Conservation (phyloP, 495 filamentous ascomycete species). For the Talaromyces liani region DNA sequence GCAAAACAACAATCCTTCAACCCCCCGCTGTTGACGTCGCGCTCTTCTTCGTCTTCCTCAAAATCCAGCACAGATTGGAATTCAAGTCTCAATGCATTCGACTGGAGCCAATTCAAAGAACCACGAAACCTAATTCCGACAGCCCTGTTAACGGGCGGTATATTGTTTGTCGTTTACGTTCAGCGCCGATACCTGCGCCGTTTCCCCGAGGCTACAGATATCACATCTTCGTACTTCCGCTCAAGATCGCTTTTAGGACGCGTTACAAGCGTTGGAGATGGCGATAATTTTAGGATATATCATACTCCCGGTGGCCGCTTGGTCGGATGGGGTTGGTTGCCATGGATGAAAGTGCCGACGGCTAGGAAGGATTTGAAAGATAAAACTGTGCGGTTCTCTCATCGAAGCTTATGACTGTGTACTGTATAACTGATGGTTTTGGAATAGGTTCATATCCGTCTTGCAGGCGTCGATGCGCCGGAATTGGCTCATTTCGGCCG, state of each 20-base stretch:
- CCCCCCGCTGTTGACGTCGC: constrained; percentile 12
- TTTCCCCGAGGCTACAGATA: constrained; percentile 63
- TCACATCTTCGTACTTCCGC: constrained; percentile 60
- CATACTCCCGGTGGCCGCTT: constrained; percentile 87
- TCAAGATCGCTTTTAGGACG: constrained; percentile 67
- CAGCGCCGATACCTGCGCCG: constrained; percentile 63
- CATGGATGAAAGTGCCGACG: constrained; percentile 62
- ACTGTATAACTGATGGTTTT: not conserved
- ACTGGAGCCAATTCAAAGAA: constrained; percentile 63
- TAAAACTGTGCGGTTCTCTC: constrained; percentile 56
- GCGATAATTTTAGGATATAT: constrained; percentile 87
- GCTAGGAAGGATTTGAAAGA: constrained; percentile 60
- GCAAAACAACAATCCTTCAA: constrained; percentile 11
- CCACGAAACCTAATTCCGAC: constrained; percentile 60
- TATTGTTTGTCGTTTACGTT: constrained; percentile 50
- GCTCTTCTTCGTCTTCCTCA: constrained; percentile 12
- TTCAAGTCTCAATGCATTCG: constrained; percentile 42
- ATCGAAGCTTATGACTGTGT: not conserved
- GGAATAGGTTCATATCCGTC: constrained; percentile 63
- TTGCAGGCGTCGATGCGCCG: constrained; percentile 90
- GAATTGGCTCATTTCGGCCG: constrained; percentile 88
- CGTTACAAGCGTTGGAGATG: constrained; percentile 93
- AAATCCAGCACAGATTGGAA: constrained; percentile 38
- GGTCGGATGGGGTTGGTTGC: constrained; percentile 86
- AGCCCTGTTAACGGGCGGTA: constrained; percentile 58